These are phyloP conservation scores for Flaveria floridana DNA, from an alignment of 140 eudicot species.

Conservation along the genomic window DNA sequence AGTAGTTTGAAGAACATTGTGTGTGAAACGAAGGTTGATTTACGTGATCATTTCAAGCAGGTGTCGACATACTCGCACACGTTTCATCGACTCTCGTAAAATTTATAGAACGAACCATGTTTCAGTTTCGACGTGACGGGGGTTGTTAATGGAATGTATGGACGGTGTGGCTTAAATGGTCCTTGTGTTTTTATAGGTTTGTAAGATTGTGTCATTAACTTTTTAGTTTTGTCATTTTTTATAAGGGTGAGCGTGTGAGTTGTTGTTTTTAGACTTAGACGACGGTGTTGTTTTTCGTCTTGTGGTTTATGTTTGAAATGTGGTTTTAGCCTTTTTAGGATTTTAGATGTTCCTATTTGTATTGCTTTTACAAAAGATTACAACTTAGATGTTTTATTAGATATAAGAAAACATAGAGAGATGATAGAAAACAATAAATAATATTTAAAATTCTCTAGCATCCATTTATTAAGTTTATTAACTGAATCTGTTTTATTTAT, in stretches of 20 bases:
- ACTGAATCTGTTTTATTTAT: too few relatives aligned
- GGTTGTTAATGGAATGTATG: neutral
- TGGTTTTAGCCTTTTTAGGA: too few relatives aligned
- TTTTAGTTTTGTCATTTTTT: neutral
- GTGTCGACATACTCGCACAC: slow-evolving; percentile 8
- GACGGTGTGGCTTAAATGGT: neutral
- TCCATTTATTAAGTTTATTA: too few relatives aligned
- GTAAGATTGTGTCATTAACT: neutral
- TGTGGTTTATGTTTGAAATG: too few relatives aligned
- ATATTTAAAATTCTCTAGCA: too few relatives aligned
- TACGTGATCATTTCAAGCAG: slow-evolving; percentile 32
- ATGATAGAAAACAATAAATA: too few relatives aligned
- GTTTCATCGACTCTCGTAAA: slow-evolving; percentile 12
- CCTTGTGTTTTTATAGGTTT: neutral
- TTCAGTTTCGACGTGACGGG: neutral
- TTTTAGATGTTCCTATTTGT: too few relatives aligned
- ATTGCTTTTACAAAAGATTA: neutral
- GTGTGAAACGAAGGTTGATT: slow-evolving; percentile 22
- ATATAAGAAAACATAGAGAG: too few relatives aligned
- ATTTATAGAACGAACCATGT: slow-evolving; percentile 11
- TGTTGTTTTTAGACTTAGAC: neutral
- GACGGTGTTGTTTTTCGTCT: too few relatives aligned
- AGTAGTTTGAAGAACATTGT: neutral
- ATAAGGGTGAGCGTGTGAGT: too few relatives aligned
- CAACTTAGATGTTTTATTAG: neutral